These are phyloP conservation scores for Boletus rufocinnamomeus DNA, from an alignment of 768 basidiomycete species.

Conservation along the genomic window DNA sequence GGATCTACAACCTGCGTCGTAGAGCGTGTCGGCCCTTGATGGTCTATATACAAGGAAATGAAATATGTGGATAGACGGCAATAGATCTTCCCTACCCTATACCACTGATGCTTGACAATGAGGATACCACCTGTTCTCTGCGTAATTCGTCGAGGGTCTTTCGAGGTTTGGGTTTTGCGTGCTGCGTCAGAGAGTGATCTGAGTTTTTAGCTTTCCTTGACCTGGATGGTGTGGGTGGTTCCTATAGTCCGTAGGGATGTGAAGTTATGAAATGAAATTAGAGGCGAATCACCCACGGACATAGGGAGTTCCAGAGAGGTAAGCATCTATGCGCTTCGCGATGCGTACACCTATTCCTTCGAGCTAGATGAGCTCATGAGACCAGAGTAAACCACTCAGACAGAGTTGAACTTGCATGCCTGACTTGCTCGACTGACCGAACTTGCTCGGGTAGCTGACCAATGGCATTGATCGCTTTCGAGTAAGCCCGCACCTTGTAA, in stretches of 20 bases:
- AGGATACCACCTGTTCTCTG: constrained; percentile 31
- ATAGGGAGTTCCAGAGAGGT: constrained; percentile 34
- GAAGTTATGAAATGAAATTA: constrained; percentile 4
- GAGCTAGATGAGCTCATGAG: constrained; percentile 28
- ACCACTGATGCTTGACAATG: constrained; percentile 43
- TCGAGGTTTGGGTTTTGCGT: constrained; percentile 2
- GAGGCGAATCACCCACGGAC: constrained; percentile 35
- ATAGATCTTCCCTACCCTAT: constrained; percentile 47
- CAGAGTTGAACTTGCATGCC: constrained; percentile 21
- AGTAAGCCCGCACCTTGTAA: constrained; percentile 54
- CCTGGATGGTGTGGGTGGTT: constrained; percentile 15
- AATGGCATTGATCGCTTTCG: constrained; percentile 48
- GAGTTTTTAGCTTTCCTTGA: not conserved
- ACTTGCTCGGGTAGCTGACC: constrained; percentile 44
- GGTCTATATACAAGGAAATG: constrained; percentile 11
- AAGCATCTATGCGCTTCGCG: constrained; percentile 46
- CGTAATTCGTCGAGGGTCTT: constrained; percentile 31
- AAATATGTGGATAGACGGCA: not conserved
- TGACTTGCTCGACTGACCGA: constrained; percentile 44
- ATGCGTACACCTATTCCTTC: constrained; percentile 44
- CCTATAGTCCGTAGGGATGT: constrained; percentile 12
- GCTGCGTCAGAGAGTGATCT: constrained; percentile 10
- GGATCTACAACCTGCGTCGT: constrained; percentile 50
- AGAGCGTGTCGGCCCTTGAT: constrained; percentile 44
- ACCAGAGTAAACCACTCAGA: not conserved